Conservation (phyloP, 2,329 filamentous ascomycete species). For the Byssochlamys sp. region DNA sequence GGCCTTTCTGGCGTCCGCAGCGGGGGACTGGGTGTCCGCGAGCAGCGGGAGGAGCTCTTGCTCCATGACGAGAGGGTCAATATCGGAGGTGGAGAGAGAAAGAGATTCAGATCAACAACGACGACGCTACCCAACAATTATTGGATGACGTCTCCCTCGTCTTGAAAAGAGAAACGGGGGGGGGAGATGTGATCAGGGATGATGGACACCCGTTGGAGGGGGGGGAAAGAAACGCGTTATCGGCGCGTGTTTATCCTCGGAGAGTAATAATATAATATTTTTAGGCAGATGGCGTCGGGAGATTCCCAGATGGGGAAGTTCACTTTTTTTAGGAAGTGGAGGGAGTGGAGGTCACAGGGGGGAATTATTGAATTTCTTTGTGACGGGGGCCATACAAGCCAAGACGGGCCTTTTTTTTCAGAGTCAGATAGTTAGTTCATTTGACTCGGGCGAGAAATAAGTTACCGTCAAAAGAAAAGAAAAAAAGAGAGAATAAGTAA, state of each 20-base stretch:
- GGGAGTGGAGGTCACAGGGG: neutral
- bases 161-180: neutral
- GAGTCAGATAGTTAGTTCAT: no score
- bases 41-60: constrained; percentile 83
- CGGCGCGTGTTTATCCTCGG: constrained; percentile 2
- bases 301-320: neutral
- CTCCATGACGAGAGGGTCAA: constrained; percentile 55
- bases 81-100: neutral
- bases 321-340: neutral
- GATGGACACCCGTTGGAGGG: neutral
- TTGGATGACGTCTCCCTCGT: neutral
- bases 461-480: no score
- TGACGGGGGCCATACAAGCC: neutral
- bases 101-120: neutral
- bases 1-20: constrained; percentile 67
- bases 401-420: neutral
- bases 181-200: neutral
- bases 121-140: constrained; percentile 1
- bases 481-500: no score
- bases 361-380: neutral
- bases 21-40: constrained; percentile 70
- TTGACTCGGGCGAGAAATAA: no score
- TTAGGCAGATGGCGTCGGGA: constrained; percentile 1
- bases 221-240: neutral
- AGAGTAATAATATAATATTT: neutral